Conservation (phyloP, 441 rosid genomes). For the Pelargonium cotyledonis region DNA sequence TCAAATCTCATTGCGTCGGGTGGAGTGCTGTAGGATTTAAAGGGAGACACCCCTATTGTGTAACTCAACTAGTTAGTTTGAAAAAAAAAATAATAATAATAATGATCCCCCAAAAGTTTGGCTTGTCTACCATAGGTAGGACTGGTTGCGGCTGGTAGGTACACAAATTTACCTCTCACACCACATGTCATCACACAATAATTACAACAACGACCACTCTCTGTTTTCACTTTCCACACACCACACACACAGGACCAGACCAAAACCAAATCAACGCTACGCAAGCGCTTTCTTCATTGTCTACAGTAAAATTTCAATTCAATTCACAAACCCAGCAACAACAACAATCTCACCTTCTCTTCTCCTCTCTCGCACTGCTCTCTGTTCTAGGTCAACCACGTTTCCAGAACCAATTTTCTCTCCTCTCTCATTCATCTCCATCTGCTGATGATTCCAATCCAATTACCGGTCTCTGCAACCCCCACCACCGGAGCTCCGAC, state of each 20-base stretch:
- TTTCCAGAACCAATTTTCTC: neutral
- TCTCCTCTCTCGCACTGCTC: neutral
- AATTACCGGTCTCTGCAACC: neutral
- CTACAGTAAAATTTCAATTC: neutral
- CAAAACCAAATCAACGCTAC: neutral
- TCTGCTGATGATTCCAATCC: conserved; percentile 1
- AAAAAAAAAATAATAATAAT: too few species aligned
- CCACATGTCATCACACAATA: neutral
- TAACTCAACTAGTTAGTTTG: too few species aligned
- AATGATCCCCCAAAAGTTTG: too few species aligned
- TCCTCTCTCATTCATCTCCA: neutral
- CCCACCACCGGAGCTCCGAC: neutral
- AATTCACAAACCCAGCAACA: too few species aligned
- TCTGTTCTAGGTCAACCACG: neutral
- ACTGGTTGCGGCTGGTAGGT: too few species aligned
- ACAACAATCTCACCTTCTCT: neutral
- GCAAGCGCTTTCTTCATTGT: neutral
- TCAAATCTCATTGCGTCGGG: too few species aligned
- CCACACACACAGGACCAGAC: neutral
- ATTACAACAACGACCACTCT: conserved; percentile 4
- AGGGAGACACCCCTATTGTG: too few species aligned
- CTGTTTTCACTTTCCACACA: neutral
- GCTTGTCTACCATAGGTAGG: too few species aligned
- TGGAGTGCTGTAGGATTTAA: too few species aligned
- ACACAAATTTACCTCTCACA: too few species aligned